Percentiles rank a stretch among this genome's conserved stretches.
Conservation (phyloP, 192 early-diverging fungal species). For the Backusella tarrabulga region DNA sequence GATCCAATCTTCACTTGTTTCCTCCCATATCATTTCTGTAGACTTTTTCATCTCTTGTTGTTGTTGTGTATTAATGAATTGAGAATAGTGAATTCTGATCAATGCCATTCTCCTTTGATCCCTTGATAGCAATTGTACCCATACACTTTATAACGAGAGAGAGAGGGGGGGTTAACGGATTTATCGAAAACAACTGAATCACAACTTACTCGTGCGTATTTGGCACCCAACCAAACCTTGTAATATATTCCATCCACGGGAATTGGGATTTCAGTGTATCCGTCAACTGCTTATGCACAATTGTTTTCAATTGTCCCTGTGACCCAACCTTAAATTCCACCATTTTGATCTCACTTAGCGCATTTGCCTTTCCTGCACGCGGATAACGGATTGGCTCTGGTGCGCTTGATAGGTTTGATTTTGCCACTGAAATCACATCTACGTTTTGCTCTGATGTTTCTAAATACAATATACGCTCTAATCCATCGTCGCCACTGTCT, state of each 20-base stretch:
- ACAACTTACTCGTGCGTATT: constrained; percentile 47
- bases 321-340: constrained; percentile 47
- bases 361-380: constrained; percentile 59
- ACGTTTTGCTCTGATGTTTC: constrained; percentile 58
- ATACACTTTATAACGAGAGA: constrained; percentile 37
- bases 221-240: constrained; percentile 63
- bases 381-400: constrained; percentile 56
- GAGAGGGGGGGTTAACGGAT: neutral
- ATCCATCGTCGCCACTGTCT: constrained; percentile 11
- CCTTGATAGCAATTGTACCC: constrained; percentile 58
- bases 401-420: constrained; percentile 11
- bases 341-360: constrained; percentile 47
- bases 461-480: constrained; percentile 58
- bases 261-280: constrained; percentile 44
- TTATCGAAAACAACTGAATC: neutral
- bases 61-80: constrained; percentile 39
- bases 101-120: constrained; percentile 52
- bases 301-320: constrained; percentile 20
- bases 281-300: constrained; percentile 45
- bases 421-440: constrained; percentile 38
- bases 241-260: constrained; percentile 71
- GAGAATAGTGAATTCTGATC: constrained; percentile 43
- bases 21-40: constrained; percentile 51
- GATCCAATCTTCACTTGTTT: constrained; percentile 55
- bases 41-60: too few relatives aligned